Conservation (phyloP, 169 alveolate species). For the Perkinsus marinus region DNA sequence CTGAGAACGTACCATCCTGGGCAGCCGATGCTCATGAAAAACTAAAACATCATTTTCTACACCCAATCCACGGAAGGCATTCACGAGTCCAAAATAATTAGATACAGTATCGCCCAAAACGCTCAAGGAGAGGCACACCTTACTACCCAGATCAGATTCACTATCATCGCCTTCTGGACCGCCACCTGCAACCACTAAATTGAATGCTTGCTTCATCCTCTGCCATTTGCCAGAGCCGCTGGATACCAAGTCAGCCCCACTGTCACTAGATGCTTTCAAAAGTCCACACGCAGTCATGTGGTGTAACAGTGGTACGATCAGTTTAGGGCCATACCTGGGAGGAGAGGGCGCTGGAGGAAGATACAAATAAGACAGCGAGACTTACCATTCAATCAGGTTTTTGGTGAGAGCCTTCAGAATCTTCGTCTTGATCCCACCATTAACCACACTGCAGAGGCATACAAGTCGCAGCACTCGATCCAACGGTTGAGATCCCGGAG, state of each 20-base stretch:
- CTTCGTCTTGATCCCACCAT: constrained; percentile 42
- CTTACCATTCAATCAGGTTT: constrained; percentile 31
- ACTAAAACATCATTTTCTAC: too few relatives aligned
- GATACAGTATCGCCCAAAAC: too few relatives aligned
- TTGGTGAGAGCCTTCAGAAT: constrained; percentile 32
- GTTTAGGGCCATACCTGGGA: neutral
- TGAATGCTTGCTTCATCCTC: constrained; percentile 27
- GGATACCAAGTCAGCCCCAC: constrained; percentile 38
- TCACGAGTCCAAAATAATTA: too few relatives aligned
- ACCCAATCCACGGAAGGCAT: too few relatives aligned
- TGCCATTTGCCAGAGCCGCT: constrained; percentile 35
- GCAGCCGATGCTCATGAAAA: neutral
- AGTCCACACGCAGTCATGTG: neutral
- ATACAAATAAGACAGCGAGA: constrained; percentile 42
- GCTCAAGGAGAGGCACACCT: too few relatives aligned
- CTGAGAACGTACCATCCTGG: neutral
- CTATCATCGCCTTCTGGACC: constrained; percentile 31
- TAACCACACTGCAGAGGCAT: constrained; percentile 35
- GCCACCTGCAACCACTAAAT: constrained; percentile 34
- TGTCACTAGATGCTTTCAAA: constrained; percentile 27
- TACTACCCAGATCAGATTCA: neutral
- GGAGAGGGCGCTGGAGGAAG: constrained; percentile 27
- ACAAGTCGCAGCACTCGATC: constrained; percentile 36
- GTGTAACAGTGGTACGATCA: neutral
- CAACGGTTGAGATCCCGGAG: neutral